Percentiles rank a stretch among this genome's conserved stretches.
Conservation (phyloP, 331 rosid genomes). For the Pyrus hybrid region DNA sequence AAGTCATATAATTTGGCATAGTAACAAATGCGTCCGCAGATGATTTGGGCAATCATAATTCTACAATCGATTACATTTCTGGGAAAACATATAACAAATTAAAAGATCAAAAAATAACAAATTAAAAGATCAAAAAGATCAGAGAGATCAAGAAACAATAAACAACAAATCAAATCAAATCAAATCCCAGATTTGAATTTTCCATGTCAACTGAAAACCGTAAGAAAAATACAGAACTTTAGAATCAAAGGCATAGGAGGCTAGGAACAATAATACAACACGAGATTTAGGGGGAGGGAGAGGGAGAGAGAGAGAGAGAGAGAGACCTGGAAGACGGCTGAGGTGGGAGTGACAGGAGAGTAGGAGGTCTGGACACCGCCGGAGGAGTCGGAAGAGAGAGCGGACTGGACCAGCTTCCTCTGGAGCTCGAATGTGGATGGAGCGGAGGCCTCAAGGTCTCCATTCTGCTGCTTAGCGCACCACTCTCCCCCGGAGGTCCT, state of each 20-base stretch:
- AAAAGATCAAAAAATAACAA: not conserved
- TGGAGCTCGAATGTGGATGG: conserved; percentile 54
- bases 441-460: conserved; percentile 75
- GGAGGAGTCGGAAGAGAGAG: conserved; percentile 57
- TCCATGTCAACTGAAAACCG: not conserved
- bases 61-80: not conserved
- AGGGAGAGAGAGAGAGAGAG: not conserved
- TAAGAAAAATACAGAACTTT: not conserved
- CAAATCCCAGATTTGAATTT: not conserved
- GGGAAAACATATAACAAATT: not conserved
- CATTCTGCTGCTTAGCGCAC: conserved; percentile 62
- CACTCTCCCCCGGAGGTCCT: conserved; percentile 61
- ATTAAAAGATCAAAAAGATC: not conserved
- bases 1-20: not conserved
- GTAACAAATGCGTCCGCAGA: too few relatives aligned
- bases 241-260: not conserved
- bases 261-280: not conserved
- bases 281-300: not conserved
- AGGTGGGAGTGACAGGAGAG: conserved; percentile 50
- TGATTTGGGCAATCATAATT: too few relatives aligned
- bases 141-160: not conserved
- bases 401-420: conserved; percentile 65
- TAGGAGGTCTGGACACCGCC: conserved; percentile 77
- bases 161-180: not conserved
- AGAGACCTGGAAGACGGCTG: conserved; percentile 75